A percentile compares a stretch with the other conserved stretches of the same genome.
Conservation (phyloP, 83 land plant species). For the Picea abies region DNA sequence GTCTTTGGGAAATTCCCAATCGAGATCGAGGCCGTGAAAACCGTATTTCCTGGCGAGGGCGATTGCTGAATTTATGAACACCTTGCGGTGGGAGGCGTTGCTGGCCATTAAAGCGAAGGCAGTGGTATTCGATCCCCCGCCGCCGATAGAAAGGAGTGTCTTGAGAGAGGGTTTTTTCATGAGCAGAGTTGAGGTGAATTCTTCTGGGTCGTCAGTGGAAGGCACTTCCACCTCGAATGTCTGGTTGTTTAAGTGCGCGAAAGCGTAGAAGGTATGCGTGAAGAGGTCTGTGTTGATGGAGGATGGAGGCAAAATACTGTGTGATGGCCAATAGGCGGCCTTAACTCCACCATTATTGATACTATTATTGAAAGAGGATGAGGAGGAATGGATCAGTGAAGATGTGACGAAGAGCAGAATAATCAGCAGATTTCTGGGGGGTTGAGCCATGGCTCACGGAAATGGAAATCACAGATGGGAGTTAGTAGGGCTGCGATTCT, state of each 20-base stretch:
- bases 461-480: too few species aligned
- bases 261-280: constrained; percentile 41
- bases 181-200: constrained; percentile 33
- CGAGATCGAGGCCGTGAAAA: constrained; percentile 64
- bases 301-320: constrained; percentile 26
- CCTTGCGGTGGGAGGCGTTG: constrained; percentile 15
- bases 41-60: constrained; percentile 32
- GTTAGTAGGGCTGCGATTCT: too few species aligned
- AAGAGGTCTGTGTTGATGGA: constrained; percentile 32
- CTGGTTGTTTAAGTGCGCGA: neutral
- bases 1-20: constrained; percentile 51
- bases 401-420: too few species aligned
- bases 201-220: neutral
- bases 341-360: constrained; percentile 18
- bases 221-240: neutral
- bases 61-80: constrained; percentile 54
- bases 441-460: too few species aligned
- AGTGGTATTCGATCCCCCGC: constrained; percentile 12
- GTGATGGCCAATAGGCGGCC: constrained; percentile 46
- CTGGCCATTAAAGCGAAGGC: constrained; percentile 42
- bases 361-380: too few species aligned
- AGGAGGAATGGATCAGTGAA: too few species aligned
- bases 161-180: constrained; percentile 28
- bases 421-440: too few species aligned
- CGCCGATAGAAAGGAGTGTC: constrained; percentile 59